Conservation (phyloP, 164 flowering plant genomes). For the Dillenia turbinata region DNA sequence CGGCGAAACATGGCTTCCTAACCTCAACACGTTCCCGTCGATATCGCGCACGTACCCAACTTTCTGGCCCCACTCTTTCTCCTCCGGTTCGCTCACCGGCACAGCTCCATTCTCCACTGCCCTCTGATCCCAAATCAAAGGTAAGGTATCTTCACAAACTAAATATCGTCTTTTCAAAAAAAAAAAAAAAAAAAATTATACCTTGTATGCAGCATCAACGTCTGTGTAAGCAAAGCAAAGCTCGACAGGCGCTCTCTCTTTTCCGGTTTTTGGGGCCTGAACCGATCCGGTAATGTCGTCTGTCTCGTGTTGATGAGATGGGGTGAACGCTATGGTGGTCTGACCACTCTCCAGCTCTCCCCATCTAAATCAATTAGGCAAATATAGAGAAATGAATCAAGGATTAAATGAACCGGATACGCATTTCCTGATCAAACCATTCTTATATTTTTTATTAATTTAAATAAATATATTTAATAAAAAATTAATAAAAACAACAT, state of each 20-base stretch:
- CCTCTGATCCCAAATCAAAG: slow-evolving; percentile 39
- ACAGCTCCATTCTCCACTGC: slow-evolving; percentile 82
- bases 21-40: slow-evolving; percentile 70
- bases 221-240: slow-evolving; percentile 64
- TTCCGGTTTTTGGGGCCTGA: slow-evolving; percentile 12
- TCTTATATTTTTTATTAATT: too few relatives aligned
- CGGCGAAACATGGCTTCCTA: slow-evolving; percentile 57
- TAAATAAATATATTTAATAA: too few relatives aligned
- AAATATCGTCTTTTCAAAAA: not conserved
- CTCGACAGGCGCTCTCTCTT: slow-evolving; percentile 49
- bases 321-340: slow-evolving; percentile 86
- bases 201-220: slow-evolving; percentile 83
- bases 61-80: slow-evolving; percentile 87
- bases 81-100: slow-evolving; percentile 70
- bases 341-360: slow-evolving; percentile 82
- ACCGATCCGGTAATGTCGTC: slow-evolving; percentile 64
- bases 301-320: slow-evolving; percentile 71
- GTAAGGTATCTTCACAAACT: not conserved
- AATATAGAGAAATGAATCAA: not conserved
- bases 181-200: slow-evolving; percentile 5
- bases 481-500: not conserved
- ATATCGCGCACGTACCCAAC: slow-evolving; percentile 84
- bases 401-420: too few relatives aligned
- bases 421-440: too few relatives aligned
- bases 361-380: slow-evolving; percentile 39